Evolutionary conservation across 352 stramenopile species (phyloP).

Genomic region (Phytophthora citricola): DNA sequence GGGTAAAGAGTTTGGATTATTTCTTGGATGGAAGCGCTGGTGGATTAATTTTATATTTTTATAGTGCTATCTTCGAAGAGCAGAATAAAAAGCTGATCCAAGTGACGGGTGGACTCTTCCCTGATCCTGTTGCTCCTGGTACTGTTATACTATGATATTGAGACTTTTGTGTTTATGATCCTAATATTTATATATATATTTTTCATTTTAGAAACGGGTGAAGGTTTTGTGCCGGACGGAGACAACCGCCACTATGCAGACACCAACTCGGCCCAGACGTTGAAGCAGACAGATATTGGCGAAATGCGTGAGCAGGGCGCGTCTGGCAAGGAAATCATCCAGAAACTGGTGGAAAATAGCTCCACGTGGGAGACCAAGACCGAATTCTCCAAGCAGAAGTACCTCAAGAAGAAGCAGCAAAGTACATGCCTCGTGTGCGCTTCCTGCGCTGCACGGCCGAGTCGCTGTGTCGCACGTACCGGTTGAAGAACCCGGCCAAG

Average conservation of each 20-base stretch:
- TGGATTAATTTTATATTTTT: conserved; percentile 4
- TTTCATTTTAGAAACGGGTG: conserved; percentile 65
- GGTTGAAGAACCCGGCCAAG: conserved; percentile 90
- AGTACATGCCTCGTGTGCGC: conserved; percentile 90
- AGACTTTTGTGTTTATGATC: not conserved
- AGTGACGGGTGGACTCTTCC: conserved; percentile 79
- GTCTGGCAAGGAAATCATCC: conserved; percentile 89
- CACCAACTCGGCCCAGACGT: conserved; percentile 86
- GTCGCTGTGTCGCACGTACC: conserved; percentile 90
- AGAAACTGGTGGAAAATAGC: conserved; percentile 94
- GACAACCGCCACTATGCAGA: conserved; percentile 89
- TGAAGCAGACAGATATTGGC: conserved; percentile 72
- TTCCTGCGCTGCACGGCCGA: conserved; percentile 89
- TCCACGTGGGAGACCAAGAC: conserved; percentile 95
- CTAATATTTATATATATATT: not conserved
- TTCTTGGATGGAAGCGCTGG: not conserved
- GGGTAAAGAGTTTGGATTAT: conserved; percentile 41
- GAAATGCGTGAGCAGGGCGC: conserved; percentile 74
- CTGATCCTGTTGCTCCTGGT: conserved; percentile 82
- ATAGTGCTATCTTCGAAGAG: conserved; percentile 82
- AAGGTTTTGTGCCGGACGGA: conserved; percentile 73
- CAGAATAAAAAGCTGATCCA: conserved; percentile 83
- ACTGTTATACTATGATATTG: conserved; percentile 5
- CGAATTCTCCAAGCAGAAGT: conserved; percentile 97
- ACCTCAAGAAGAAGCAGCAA: conserved; percentile 96